These are phyloP conservation scores for Fragaria nilgerrensis DNA, from an alignment of 306 rosid genomes.

Conservation along the genomic window DNA sequence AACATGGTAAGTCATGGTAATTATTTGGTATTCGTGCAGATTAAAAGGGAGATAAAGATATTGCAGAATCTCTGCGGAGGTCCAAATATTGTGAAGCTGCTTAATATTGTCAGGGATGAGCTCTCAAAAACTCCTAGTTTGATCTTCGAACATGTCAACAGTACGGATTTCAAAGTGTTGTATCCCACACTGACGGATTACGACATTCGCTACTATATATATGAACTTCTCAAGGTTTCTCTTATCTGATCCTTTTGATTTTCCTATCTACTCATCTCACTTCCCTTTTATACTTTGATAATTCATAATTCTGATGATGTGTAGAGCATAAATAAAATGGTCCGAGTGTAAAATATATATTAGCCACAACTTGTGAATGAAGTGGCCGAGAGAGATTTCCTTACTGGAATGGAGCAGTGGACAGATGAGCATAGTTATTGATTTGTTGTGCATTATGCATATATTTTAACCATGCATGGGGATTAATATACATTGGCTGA, in stretches of 20 bases:
- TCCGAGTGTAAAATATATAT: not conserved
- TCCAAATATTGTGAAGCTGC: slow-evolving; percentile 42
- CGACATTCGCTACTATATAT: slow-evolving; percentile 47
- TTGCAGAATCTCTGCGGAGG: slow-evolving; percentile 53
- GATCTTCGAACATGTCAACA: slow-evolving; percentile 45
- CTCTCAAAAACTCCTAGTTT: slow-evolving; percentile 47
- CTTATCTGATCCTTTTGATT: not conserved
- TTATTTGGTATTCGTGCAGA: slow-evolving; percentile 25
- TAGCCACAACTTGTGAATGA: not conserved
- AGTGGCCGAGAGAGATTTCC: not conserved
- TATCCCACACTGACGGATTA: slow-evolving; percentile 46
- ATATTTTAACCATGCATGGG: too few relatives aligned
- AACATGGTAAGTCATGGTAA: not conserved
- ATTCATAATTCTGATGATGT: not conserved
- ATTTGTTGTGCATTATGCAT: too few relatives aligned
- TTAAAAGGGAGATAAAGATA: slow-evolving; percentile 47
- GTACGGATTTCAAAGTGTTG: slow-evolving; percentile 42
- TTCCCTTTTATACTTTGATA: not conserved
- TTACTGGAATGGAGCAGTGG: too few relatives aligned
- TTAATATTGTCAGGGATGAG: slow-evolving; percentile 44
- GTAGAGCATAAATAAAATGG: not conserved
- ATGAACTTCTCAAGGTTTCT: slow-evolving; percentile 45
- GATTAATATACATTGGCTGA: too few relatives aligned
- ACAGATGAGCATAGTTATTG: too few relatives aligned
- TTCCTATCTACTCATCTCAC: not conserved